Evolutionary conservation across 2,329 filamentous ascomycete genomes (phyloP), one percentile per base, ranked within the genome.

Genomic region (Fusarium chlamydosporum): DNA sequence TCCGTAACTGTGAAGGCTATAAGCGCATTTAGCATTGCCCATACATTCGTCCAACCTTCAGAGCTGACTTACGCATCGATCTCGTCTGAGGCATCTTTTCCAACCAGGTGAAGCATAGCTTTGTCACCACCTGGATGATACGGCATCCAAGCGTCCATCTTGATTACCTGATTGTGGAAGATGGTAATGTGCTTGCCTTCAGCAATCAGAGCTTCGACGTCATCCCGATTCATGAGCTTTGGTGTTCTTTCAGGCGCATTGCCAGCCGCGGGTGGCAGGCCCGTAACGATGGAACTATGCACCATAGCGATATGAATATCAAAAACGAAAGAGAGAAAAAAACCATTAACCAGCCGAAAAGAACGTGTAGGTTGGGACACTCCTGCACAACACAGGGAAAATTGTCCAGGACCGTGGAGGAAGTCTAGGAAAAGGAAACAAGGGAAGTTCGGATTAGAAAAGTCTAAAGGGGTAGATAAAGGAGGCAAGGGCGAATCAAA

Each of bases 121-220:
- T 94, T 96, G 74, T 95, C 90, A 72, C 96, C 96, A 59, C 96
- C 96, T 13, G 96, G 96, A 75, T 98, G 96, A 76, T 92, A 97
- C 54, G 88, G 88, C 53, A 96, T 82, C 93, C 94, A 99, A 38
- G 91, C 86, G 79, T 98, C 95, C 33, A 93, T 89, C 81, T 94
- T 97, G 71, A 98, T 80, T 11, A 97, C 94, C 74, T 89, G 88
- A 62, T 89, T 86, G 72, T 97, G 89, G 62, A 96, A 84, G 54
- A 99, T 93, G 65, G 97, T 86, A 57, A 99, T 87, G 68, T 88
- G 88, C 60, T 88, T 87, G 6, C 94, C 95, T 59, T 92, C 88
- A 8, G 94, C 92, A 75, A 99, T 97, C 73, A 95, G 82, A 7
- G 86, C 88, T 79, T 97, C 94, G 50, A 79, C 58, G 27, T 80